Base-by-base conservation (phyloP, 306 rosid genomes). In the Calophaca sinica region DNA sequence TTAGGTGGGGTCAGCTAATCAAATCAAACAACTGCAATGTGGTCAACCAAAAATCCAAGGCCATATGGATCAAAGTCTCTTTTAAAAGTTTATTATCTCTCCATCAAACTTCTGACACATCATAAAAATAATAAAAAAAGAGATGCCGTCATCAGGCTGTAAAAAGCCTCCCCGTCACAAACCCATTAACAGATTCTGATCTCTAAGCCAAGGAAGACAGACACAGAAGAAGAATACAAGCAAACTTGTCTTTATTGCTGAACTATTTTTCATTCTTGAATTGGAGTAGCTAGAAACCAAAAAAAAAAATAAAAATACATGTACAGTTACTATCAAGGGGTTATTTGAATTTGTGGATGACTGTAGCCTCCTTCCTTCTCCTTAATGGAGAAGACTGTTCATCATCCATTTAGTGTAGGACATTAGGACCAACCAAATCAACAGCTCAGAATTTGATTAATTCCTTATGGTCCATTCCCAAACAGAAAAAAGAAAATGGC, bases 341-440 rank as follows among this genome's bases (percentile, higher is more conserved):
- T 7, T 38, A 13, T 69, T 50, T 12, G 15, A 61, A 80, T 84
- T 66, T 84, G 51, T 5, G 85, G 85, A 68, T 10, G 72, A 84
- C 8, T 76, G 87, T 84, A 84, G 87, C 82, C 82, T 84, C 85
- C 85, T 80, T 80, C 90, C 89, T 80, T 66, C 93, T 91, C 81
- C 70, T 65, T 65, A 70, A 82, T 74, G 89, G 84, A 84, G 89
- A 81, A 84, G 89, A 91, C 81, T 93, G 97, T 91, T 93, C 98
- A 82, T 83, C 97, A 82, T 80, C 96, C 96, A 53, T 53, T 85
- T 78, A 44, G 82, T 93, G 54, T 93, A 68, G 97, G 98, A 89
- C 96, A 84, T 45, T 41, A 83, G 81, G 88, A 79, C 10, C 80
- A 81, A 75, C 89, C 85, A 91, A 87, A 88, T 87, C 80, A 77